Percentiles rank a stretch among this genome's conserved stretches.
These are phyloP conservation scores for Vaccinium macrocarpon DNA, from an alignment of 148 eudicot genomes.

Conservation along the genomic window DNA sequence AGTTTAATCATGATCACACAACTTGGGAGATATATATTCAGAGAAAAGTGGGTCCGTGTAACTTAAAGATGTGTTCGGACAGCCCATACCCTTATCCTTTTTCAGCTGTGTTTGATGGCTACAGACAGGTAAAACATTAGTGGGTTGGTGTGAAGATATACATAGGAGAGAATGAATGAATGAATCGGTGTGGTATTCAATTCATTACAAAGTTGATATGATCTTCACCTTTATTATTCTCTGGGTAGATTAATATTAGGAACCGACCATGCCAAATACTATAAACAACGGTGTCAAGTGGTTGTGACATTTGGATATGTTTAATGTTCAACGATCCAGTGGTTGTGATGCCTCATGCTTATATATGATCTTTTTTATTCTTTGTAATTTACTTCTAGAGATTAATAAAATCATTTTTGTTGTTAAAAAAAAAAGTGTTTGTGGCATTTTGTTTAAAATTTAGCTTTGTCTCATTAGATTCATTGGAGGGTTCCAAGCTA, in stretches of 20 bases:
- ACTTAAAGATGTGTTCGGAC: not conserved
- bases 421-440: too few species aligned
- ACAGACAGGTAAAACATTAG: not conserved
- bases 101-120: slow-evolving; percentile 6
- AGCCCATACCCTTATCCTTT: slow-evolving; percentile 7
- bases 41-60: not conserved
- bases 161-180: not conserved
- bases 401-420: too few species aligned
- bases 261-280: not conserved
- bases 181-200: not conserved
- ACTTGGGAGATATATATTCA: not conserved
- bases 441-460: too few species aligned
- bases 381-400: too few species aligned
- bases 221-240: not conserved
- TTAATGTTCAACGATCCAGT: too few species aligned
- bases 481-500: too few species aligned
- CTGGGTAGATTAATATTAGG: not conserved
- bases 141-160: not conserved
- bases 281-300: too few species aligned
- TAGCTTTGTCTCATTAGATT: too few species aligned
- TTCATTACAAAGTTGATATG: not conserved
- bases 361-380: too few species aligned
- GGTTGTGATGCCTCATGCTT: too few species aligned
- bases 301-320: too few species aligned
- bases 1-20: not conserved